phyloP scores from a whole-genome alignment of 116 monocot genomes.

The Dioscorea cayenensis region DNA sequence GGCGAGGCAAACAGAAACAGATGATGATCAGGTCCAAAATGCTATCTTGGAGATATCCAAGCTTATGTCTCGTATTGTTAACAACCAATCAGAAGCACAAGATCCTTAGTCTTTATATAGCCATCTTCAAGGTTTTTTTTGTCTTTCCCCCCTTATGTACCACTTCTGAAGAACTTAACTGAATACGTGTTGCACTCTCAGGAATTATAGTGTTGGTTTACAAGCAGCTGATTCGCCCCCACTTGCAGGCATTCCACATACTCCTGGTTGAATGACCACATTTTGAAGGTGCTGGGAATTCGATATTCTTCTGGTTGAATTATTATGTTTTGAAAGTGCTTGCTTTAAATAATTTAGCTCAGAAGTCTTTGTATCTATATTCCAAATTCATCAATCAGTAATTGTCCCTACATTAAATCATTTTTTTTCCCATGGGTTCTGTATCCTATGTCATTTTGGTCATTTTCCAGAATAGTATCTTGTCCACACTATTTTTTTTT shows the following conservation, averaged over 20 bases:
- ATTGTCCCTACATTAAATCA: too few species aligned
- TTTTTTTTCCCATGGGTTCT: too few species aligned
- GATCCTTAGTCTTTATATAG: conserved; percentile 15
- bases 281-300: conserved; percentile 3
- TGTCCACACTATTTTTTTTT: too few species aligned
- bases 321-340: neutral
- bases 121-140: conserved; percentile 5
- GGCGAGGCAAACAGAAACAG: conserved; percentile 8
- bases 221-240: conserved; percentile 4
- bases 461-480: too few species aligned
- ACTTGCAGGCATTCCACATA: conserved; percentile 5
- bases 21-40: conserved; percentile 50
- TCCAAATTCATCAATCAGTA: too few species aligned
- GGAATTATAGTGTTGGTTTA: conserved; percentile 11
- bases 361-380: too few species aligned
- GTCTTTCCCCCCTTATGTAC: too few species aligned
- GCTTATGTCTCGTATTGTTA: conserved; percentile 54
- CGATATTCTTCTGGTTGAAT: neutral
- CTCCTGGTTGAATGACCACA: neutral
- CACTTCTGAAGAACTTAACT: neutral
- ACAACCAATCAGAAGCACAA: conserved; percentile 31
- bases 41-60: conserved; percentile 62
- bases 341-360: too few species aligned
- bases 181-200: conserved; percentile 7
- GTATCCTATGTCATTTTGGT: too few species aligned